Evolutionary conservation across 768 basidiomycete genomes (phyloP), one percentile per base, ranked within the genome.

Genomic region (Agaricus sinodeliciosus): DNA sequence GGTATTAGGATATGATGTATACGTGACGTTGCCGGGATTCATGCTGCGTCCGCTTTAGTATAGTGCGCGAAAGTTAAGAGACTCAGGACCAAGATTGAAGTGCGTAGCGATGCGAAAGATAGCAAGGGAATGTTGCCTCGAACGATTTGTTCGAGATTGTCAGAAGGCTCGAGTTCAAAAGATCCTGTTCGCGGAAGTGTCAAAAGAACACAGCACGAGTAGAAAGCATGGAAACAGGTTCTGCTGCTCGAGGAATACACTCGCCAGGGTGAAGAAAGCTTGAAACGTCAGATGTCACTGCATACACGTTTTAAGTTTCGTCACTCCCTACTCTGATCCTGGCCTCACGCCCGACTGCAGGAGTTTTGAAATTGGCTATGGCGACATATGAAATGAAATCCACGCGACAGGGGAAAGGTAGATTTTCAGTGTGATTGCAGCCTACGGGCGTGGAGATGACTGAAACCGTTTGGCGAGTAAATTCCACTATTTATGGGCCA

Each of bases 1-100:
- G 11, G 31, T 2, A 31, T 7, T 31, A 5, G 31, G 31, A 48
- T 50, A 50, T 8, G 49, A 50, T 18, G 28, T 43, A 16, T 50
- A 50, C 43, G 49, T 50, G 40, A 50, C 49, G 28, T 50, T 50
- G 28, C 43, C 42, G 9, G 49, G 49, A 50, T 50, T 50, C 49
- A 50, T 50, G 27, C 13, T 26, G 40, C 7, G 8, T 37, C 34
- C 25, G 22, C 19, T 39, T 16, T 39, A 3, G 37, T 39, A 16
- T 39, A 11, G 11, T 34, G 15, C n/a, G n/a, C 15, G 3, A 9
- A 43, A 3, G 28, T 31, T 7, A 9, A 16, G 3, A 9, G 18
- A 3, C 26, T 31, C 8, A 9, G 9, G 31, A 11, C 31, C 31
- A 8, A 31, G 11, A 11, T 31, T 8, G 31, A 8, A 31, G 31